Evolutionary conservation across 176 grass and related monocot genomes (phyloP).

Genomic region (Paspalum vaginatum): DNA sequence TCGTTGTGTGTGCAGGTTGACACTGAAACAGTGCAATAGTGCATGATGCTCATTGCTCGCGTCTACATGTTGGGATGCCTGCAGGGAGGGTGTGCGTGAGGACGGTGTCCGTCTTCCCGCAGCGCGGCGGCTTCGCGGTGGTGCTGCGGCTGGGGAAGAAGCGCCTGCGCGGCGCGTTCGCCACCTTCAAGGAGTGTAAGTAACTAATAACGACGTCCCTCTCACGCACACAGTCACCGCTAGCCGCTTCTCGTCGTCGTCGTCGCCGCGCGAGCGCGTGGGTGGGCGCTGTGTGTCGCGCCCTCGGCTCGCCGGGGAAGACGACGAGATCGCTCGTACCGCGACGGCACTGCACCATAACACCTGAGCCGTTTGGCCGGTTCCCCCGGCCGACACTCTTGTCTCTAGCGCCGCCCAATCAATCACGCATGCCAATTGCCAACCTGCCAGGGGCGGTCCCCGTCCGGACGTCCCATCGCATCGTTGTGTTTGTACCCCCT

Average conservation of each 20-base stretch:
- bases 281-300: background rate
- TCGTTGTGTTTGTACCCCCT: background rate
- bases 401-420: slow-evolving; percentile 9
- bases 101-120: slow-evolving; percentile 57
- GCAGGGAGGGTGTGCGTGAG: slow-evolving; percentile 66
- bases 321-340: background rate
- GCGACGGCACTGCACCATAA: background rate
- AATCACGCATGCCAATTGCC: no score
- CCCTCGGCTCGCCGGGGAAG: background rate
- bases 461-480: background rate
- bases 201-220: background rate
- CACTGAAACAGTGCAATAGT: background rate
- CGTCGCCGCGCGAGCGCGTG: background rate
- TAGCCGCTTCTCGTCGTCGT: no score
- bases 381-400: slow-evolving; percentile 26
- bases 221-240: background rate
- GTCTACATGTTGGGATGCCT: background rate
- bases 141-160: slow-evolving; percentile 71
- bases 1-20: background rate
- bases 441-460: no score
- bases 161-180: slow-evolving; percentile 65
- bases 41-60: no score
- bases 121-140: slow-evolving; percentile 39
- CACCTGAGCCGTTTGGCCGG: slow-evolving; percentile 10
- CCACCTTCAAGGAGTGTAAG: slow-evolving; percentile 70